A percentile compares a stretch with the other conserved stretches of the same genome.
phyloP scores from a whole-genome alignment of 345 rosid species.

The Acer saccharum region DNA sequence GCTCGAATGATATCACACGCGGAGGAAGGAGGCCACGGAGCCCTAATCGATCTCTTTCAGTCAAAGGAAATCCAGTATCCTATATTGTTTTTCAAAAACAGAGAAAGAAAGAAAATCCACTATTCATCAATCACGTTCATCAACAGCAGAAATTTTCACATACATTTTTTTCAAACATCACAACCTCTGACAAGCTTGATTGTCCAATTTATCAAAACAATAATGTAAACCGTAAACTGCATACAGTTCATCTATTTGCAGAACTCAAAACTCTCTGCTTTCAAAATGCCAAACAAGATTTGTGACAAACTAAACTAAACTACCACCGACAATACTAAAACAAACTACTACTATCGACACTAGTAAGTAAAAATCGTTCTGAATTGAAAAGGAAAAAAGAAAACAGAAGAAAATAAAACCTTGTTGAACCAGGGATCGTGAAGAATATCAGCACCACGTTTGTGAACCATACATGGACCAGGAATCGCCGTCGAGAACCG shows the following conservation, averaged over 20 bases:
- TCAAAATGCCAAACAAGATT: constrained; percentile 3
- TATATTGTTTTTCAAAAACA: constrained; percentile 40
- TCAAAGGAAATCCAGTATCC: constrained; percentile 95
- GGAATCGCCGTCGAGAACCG: constrained; percentile 79
- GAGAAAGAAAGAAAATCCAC: background rate
- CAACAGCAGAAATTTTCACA: background rate
- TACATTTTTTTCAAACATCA: background rate
- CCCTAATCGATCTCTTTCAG: constrained; percentile 96
- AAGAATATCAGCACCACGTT: constrained; percentile 97
- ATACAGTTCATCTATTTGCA: background rate
- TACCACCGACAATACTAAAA: background rate
- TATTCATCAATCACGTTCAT: background rate
- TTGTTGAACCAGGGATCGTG: constrained; percentile 99
- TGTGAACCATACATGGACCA: constrained; percentile 90
- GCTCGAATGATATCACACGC: constrained; percentile 86
- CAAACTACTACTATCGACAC: background rate
- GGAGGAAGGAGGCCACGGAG: constrained; percentile 97
- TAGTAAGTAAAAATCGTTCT: background rate
- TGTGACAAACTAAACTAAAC: background rate
- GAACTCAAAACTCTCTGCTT: background rate
- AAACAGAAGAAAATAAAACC: constrained; percentile 35
- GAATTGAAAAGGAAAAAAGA: too few species aligned
- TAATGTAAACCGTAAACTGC: background rate
- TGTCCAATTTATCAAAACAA: background rate
- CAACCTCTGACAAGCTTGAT: background rate